Evolutionary conservation across 1,139 yeast species (phyloP).

Genomic region (Magnusiomyces sp.): DNA sequence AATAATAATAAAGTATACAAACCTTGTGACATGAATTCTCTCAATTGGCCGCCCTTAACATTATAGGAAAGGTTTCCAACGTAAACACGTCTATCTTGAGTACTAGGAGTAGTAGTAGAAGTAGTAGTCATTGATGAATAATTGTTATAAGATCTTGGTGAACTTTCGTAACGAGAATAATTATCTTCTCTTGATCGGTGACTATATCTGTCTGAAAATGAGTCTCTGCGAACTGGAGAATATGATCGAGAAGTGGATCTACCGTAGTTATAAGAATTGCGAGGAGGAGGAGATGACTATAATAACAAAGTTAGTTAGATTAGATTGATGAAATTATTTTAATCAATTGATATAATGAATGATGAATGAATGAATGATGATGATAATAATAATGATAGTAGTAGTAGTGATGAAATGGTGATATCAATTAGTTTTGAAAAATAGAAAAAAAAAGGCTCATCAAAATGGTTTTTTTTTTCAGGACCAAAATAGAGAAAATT

Average conservation of each 20-base stretch:
- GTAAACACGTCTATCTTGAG: constrained; percentile 36
- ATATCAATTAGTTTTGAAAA: neutral
- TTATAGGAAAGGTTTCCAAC: constrained; percentile 58
- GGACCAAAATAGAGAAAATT: neutral
- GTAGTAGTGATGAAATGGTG: neutral
- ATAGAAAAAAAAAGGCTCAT: neutral
- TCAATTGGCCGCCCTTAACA: constrained; percentile 51
- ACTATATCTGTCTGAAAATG: neutral
- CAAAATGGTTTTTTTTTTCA: neutral
- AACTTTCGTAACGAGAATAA: neutral
- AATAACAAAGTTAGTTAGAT: neutral
- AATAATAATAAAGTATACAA: constrained; percentile 4
- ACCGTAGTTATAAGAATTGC: constrained; percentile 2
- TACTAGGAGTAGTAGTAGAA: neutral
- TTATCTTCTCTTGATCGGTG: constrained; percentile 2
- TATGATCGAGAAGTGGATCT: constrained; percentile 4
- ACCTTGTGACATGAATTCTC: constrained; percentile 52
- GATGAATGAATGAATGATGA: too few species aligned
- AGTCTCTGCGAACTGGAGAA: constrained; percentile 4
- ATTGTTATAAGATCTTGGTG: neutral
- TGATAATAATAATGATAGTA: neutral
- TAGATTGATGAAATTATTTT: neutral
- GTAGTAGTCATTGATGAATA: neutral
- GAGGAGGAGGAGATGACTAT: constrained; percentile 1
- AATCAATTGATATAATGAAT: neutral